A percentile compares a stretch with the other conserved stretches of the same genome.
These are phyloP conservation scores for Aspergillus kassunensis DNA, from an alignment of 495 filamentous ascomycete genomes.

Conservation along the genomic window DNA sequence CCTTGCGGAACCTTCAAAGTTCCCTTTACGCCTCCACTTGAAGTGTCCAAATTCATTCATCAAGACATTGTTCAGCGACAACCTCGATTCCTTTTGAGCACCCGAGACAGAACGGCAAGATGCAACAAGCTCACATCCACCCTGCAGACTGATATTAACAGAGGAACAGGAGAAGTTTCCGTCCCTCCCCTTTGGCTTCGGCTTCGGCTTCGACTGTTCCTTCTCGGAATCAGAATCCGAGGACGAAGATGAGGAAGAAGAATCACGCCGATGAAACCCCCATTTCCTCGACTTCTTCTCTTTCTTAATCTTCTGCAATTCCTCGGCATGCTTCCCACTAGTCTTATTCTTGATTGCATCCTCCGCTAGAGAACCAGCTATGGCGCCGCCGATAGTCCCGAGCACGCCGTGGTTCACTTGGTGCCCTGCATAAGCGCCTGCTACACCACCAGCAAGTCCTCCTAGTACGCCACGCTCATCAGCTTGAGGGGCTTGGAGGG, in stretches of 20 bases:
- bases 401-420: constrained; percentile 32
- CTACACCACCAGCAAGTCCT: constrained; percentile 32
- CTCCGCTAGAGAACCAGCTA: constrained; percentile 32
- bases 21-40: constrained; percentile 23
- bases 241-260: constrained; percentile 8
- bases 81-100: background rate
- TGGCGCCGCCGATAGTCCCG: constrained; percentile 35
- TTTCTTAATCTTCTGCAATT: constrained; percentile 4
- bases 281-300: constrained; percentile 5
- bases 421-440: constrained; percentile 31
- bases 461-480: constrained; percentile 24
- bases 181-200: constrained; percentile 6
- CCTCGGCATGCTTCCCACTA: constrained; percentile 7
- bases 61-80: constrained; percentile 18
- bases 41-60: constrained; percentile 17
- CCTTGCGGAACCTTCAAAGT: constrained; percentile 35
- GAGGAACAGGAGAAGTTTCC: constrained; percentile 21
- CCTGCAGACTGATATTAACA: constrained; percentile 10
- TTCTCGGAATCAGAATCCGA: background rate
- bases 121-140: constrained; percentile 12
- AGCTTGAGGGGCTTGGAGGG: background rate
- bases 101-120: constrained; percentile 15
- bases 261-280: background rate
- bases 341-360: constrained; percentile 32
- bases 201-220: background rate